These are phyloP conservation scores for barrel medic (Medicago truncatula) DNA, from an alignment of 306 rosid species.

Conservation along the genomic window DNA sequence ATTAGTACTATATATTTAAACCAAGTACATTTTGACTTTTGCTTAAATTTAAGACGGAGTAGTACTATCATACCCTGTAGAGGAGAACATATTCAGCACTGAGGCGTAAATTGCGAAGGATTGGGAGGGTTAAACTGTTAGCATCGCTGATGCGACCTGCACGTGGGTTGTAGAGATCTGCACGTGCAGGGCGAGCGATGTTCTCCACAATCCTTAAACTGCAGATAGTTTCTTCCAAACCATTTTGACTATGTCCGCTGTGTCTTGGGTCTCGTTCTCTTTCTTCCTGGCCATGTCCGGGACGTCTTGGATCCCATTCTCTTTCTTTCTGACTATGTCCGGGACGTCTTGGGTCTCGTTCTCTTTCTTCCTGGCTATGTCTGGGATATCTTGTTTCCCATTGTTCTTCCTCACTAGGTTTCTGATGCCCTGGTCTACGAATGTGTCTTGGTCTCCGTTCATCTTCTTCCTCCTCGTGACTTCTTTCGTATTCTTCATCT, in stretches of 20 bases:
- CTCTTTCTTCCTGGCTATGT: not conserved
- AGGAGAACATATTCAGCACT: constrained; percentile 54
- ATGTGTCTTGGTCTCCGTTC: not conserved
- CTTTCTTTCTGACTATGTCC: not conserved
- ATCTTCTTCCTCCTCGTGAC: not conserved
- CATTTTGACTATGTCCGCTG: not conserved
- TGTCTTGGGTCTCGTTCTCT: not conserved
- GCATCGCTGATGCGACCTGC: constrained; percentile 49
- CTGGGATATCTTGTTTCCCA: not conserved
- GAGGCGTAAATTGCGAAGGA: constrained; percentile 47
- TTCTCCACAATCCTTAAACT: constrained; percentile 37
- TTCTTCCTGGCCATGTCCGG: not conserved
- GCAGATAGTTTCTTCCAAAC: constrained; percentile 52
- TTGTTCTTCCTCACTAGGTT: not conserved
- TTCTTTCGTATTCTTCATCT: constrained; percentile 2
- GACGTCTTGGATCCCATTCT: not conserved
- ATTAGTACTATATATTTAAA: not conserved
- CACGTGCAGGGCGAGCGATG: constrained; percentile 45
- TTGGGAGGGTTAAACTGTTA: constrained; percentile 49
- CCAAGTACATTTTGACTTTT: too few species aligned
- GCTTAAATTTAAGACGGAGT: too few species aligned
- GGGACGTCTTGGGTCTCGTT: not conserved
- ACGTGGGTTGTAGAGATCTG: constrained; percentile 50
- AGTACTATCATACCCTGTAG: constrained; percentile 31
- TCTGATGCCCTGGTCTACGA: too few species aligned